Evolutionary conservation across 2,329 filamentous ascomycete genomes (phyloP), one percentile per base, ranked within the genome.

Genomic region (Beauveria caledonica): DNA sequence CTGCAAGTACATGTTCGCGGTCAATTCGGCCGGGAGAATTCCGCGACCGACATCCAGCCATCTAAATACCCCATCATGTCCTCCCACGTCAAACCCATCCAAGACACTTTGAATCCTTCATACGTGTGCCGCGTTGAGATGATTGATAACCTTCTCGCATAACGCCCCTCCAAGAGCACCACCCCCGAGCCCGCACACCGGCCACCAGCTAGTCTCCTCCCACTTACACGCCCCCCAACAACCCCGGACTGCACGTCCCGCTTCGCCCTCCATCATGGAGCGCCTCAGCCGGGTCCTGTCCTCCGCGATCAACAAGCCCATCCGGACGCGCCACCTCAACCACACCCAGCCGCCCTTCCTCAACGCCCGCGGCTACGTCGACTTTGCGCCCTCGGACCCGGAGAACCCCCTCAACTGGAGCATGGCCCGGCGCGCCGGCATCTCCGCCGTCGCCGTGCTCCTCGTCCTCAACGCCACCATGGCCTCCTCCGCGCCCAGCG

Each of bases 381-480:
- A 78, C 66, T 85, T 84, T 63, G 68, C 70, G 6, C 76, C 76
- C 0, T 72, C 71, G 25, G 82, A 85, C 64, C 71, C 81, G 60
- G 77, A 81, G 64, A 77, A 80, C 69, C 74, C 80, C 52, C 64
- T 77, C 64, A 76, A 80, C 70, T 82, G 79, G 78, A 73, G 73
- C 9, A 66, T 60, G 0, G 40, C 64, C 2, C 70, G 77, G n/a
- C 70, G 76, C 29, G 71, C 71, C 64, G 71, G 68, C 61, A 72
- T 81, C 54, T 80, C 78, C 5, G 58, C 75, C 9, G 67, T 71
- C 29, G 66, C 75, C 25, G 73, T 80, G 8, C 58, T 77, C n/a
- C 74, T 80, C 17, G 79, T 82, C 42, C 73, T 82, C 64, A 84
- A 83, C 65, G 80, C 79, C 3, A 83, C 80, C 0, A 82, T 83